Conservation (phyloP, 345 rosid species). For the Cardamine resedifolia region DNA sequence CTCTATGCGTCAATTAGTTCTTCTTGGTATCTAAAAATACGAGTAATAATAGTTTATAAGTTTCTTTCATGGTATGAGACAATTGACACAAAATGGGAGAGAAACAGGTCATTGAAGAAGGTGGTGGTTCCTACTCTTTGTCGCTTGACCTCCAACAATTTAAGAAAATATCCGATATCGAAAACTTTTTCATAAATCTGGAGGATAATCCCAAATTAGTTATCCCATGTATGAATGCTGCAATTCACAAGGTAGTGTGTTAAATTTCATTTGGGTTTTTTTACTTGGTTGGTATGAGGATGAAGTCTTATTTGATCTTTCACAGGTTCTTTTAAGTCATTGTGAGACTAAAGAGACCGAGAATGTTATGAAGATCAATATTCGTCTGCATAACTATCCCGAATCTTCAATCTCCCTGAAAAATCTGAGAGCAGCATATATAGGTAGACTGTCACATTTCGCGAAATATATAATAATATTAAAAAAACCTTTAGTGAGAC, state of each 20-base stretch:
- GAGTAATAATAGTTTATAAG: neutral
- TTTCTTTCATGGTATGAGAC: neutral
- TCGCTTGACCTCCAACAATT: constrained; percentile 73
- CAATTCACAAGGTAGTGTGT: constrained; percentile 71
- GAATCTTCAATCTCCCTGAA: constrained; percentile 82
- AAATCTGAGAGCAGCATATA: constrained; percentile 91
- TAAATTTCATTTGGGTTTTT: neutral
- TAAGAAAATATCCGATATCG: constrained; percentile 50
- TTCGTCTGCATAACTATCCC: constrained; percentile 76
- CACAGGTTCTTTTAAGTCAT: constrained; percentile 48
- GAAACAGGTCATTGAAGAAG: constrained; percentile 65
- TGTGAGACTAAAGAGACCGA: constrained; percentile 45
- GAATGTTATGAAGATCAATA: constrained; percentile 56
- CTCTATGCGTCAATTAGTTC: neutral
- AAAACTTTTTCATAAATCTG: constrained; percentile 55
- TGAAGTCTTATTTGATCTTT: constrained; percentile 7
- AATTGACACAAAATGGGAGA: constrained; percentile 10
- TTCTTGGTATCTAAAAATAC: constrained; percentile 1
- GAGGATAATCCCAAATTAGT: constrained; percentile 78
- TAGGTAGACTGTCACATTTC: constrained; percentile 52
- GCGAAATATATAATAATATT: neutral
- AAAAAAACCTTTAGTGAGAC: neutral
- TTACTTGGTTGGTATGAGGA: constrained; percentile 14
- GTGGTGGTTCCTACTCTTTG: constrained; percentile 49
- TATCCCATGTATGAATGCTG: constrained; percentile 74